Conservation (phyloP, 2,329 filamentous ascomycete genomes). For the Pseudocercospora crystallina region DNA sequence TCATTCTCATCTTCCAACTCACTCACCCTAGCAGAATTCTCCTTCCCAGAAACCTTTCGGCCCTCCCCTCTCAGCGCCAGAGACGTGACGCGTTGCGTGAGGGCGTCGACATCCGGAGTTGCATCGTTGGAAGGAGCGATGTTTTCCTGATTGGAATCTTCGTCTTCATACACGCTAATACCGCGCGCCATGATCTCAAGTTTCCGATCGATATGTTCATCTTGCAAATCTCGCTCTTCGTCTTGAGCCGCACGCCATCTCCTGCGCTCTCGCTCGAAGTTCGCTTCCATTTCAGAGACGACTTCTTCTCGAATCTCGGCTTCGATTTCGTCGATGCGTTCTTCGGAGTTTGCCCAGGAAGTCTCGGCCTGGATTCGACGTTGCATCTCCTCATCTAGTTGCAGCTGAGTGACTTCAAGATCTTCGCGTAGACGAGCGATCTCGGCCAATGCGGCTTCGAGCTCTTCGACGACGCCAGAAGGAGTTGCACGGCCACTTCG, state of each 20-base stretch:
- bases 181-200: constrained; percentile 68
- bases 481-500: constrained; percentile 41
- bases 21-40: constrained; percentile 20
- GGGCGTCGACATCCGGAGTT: constrained; percentile 7
- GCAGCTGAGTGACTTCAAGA: constrained; percentile 70
- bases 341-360: constrained; percentile 65
- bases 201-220: constrained; percentile 86
- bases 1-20: constrained; percentile 49
- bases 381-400: constrained; percentile 69
- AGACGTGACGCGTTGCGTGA: constrained; percentile 9
- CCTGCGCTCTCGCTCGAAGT: constrained; percentile 70
- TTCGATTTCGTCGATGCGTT: constrained; percentile 72
- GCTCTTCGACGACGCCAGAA: constrained; percentile 59
- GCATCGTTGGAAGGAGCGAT: background rate
- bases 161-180: constrained; percentile 47
- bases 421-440: constrained; percentile 77
- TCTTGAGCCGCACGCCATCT: constrained; percentile 80
- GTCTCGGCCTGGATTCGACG: constrained; percentile 70
- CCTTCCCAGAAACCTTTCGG: constrained; percentile 19
- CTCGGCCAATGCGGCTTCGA: constrained; percentile 78
- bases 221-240: constrained; percentile 71
- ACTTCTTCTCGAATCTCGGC: constrained; percentile 86
- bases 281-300: constrained; percentile 78
- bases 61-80: constrained; percentile 15
- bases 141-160: constrained; percentile 15